Conservation (phyloP, 305 asterid genomes). For the Fraxinus latifolia region DNA sequence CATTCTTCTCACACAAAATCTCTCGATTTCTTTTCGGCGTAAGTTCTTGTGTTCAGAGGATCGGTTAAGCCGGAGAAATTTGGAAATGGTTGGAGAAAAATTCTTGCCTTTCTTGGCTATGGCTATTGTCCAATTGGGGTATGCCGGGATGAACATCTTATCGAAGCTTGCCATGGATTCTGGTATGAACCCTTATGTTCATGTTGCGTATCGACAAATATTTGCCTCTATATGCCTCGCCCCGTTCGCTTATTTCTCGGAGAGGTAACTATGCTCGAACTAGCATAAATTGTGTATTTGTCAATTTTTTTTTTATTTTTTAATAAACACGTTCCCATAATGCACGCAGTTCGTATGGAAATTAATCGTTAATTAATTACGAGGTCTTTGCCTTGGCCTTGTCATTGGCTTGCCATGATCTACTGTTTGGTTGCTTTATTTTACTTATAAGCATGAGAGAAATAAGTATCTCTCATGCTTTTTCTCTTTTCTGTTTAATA, state of each 20-base stretch:
- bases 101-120: conserved; percentile 54
- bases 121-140: conserved; percentile 75
- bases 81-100: conserved; percentile 36
- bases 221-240: conserved; percentile 62
- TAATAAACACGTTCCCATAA: neutral
- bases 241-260: conserved; percentile 74
- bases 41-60: neutral
- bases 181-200: conserved; percentile 85
- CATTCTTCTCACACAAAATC: neutral
- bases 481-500: too few species aligned
- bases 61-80: conserved; percentile 13
- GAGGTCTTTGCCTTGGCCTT: neutral
- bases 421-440: too few species aligned
- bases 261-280: conserved; percentile 44
- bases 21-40: neutral
- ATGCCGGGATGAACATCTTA: conserved; percentile 79
- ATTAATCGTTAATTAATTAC: neutral
- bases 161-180: conserved; percentile 90
- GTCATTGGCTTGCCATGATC: too few species aligned
- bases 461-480: too few species aligned
- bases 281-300: neutral
- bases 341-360: neutral
- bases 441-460: too few species aligned
- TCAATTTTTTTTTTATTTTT: neutral
- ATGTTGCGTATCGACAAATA: conserved; percentile 80